phyloP scores from a whole-genome alignment of 257 asterid genomes.

The Coffea eugenioides region DNA sequence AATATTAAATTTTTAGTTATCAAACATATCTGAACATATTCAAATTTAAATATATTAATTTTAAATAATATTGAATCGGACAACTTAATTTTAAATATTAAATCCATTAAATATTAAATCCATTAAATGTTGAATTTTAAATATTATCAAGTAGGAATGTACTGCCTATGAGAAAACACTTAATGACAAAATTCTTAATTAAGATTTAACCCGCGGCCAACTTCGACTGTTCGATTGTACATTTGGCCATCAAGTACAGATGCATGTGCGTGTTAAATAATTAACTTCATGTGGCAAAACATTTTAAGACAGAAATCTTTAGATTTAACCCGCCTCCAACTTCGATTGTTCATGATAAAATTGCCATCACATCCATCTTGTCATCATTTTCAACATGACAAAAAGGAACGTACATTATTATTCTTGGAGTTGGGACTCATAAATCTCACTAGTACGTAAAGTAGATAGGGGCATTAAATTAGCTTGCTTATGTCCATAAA shows the following conservation, averaged over 20 bases:
- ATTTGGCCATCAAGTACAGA: neutral
- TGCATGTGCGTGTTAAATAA: neutral
- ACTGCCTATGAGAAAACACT: too few species aligned
- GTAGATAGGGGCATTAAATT: neutral
- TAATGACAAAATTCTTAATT: too few species aligned
- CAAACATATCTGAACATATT: too few species aligned
- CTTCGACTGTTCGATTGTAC: too few species aligned
- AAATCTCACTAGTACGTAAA: neutral
- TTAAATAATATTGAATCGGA: too few species aligned
- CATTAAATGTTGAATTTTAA: too few species aligned
- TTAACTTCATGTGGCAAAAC: neutral
- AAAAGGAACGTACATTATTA: neutral
- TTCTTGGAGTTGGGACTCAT: neutral
- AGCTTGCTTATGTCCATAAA: neutral
- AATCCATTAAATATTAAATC: too few species aligned
- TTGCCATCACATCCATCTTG: neutral
- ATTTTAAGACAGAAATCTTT: neutral
- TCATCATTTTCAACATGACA: neutral
- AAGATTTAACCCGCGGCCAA: too few species aligned
- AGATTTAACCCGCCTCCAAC: neutral
- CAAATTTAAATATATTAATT: too few species aligned
- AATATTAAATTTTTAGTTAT: too few species aligned
- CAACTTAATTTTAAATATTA: too few species aligned
- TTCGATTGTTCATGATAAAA: neutral
- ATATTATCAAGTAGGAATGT: too few species aligned